Conservation (phyloP, 2,329 filamentous ascomycete species). For the Xenosphaeropsis pyriputrescens region DNA sequence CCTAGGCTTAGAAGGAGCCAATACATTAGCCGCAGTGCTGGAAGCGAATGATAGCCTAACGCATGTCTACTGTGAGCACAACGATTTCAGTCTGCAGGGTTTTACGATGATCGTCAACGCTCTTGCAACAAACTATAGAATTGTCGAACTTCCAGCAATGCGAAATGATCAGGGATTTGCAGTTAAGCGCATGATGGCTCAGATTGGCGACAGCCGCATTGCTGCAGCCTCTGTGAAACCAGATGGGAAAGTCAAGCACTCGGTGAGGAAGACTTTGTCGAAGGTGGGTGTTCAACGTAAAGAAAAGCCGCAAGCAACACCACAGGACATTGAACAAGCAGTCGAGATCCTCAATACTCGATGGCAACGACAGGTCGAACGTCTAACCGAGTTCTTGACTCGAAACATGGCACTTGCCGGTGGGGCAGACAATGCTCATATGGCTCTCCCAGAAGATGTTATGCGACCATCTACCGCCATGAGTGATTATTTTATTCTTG, state of each 20-base stretch:
- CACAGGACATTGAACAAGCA: constrained; percentile 17
- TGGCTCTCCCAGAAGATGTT: constrained; percentile 5
- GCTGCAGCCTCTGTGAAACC: constrained; percentile 3
- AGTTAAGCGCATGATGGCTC: constrained; percentile 31
- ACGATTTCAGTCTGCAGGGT: constrained; percentile 55
- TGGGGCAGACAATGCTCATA: constrained; percentile 8
- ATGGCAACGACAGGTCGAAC: constrained; percentile 15
- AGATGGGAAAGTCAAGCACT: constrained; percentile 10
- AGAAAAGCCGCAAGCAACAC: constrained; percentile 12
- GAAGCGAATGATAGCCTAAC: constrained; percentile 46
- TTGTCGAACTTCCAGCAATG: constrained; percentile 49
- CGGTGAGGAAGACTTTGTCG: constrained; percentile 15
- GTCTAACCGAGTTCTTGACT: constrained; percentile 14
- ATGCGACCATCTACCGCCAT: constrained; percentile 15
- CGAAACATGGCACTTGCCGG: constrained; percentile 16
- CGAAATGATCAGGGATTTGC: constrained; percentile 43
- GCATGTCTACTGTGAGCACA: constrained; percentile 57
- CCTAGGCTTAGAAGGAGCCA: constrained; percentile 54
- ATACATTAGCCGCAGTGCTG: constrained; percentile 52
- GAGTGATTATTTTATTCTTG: constrained; percentile 15
- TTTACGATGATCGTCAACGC: constrained; percentile 56
- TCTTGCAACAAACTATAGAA: constrained; percentile 46
- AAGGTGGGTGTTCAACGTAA: constrained; percentile 12
- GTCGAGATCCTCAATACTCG: constrained; percentile 13
- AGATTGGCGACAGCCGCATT: constrained; percentile 11